Conservation (phyloP, 2,329 filamentous ascomycete genomes). For the Ophiobolus disseminans region DNA sequence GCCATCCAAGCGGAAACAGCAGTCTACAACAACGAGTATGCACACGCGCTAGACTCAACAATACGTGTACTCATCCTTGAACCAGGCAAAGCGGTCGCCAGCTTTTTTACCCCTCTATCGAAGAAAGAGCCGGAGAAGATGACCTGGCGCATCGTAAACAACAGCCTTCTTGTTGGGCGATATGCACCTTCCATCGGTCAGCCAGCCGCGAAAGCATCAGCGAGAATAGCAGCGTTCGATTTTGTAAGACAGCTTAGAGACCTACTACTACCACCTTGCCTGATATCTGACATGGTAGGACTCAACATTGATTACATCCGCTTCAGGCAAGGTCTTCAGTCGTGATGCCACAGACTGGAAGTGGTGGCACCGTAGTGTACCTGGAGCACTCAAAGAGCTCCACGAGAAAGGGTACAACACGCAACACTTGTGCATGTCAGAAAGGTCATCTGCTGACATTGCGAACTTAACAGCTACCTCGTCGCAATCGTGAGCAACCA, state of each 20-base stretch:
- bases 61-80: conserved; percentile 6
- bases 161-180: conserved; percentile 77
- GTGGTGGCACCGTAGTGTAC: conserved; percentile 85
- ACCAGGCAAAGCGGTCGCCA: conserved; percentile 72
- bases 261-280: not conserved
- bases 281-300: conserved; percentile 62
- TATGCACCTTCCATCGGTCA: conserved; percentile 59
- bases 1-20: conserved; percentile 62
- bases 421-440: conserved; percentile 2
- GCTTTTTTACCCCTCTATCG: conserved; percentile 87
- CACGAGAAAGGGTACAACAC: conserved; percentile 69
- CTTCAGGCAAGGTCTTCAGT: conserved; percentile 81
- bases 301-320: conserved; percentile 81
- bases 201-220: conserved; percentile 21
- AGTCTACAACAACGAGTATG: conserved; percentile 63
- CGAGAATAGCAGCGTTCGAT: conserved; percentile 49
- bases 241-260: conserved; percentile 36
- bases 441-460: conserved; percentile 12
- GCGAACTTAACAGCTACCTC: conserved; percentile 64
- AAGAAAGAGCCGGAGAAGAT: conserved; percentile 82
- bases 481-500: conserved; percentile 90
- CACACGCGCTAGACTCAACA: conserved; percentile 10
- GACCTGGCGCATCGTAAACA: conserved; percentile 71
- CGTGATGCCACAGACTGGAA: conserved; percentile 82
- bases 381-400: conserved; percentile 69